A percentile compares a stretch with the other conserved stretches of the same genome.
Evolutionary conservation across 2,329 filamentous ascomycete species (phyloP).

Genomic region (Colletotrichum tabaci): DNA sequence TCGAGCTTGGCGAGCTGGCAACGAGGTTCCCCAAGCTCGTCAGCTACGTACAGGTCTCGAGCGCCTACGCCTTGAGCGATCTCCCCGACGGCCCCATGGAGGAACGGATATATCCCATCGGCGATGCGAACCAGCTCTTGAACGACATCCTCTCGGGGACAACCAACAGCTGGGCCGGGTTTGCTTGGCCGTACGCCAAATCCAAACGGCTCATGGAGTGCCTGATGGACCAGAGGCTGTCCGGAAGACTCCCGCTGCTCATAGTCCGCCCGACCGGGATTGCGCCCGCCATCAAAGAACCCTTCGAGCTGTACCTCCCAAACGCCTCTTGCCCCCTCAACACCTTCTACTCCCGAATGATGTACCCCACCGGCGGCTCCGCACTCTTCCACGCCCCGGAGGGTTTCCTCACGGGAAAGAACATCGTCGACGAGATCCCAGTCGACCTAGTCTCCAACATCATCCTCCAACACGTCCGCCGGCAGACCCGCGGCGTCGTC

Average conservation of each 20-base stretch:
- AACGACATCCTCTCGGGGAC: not conserved
- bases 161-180: not conserved
- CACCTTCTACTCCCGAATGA: not conserved
- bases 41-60: not conserved
- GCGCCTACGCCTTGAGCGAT: not conserved
- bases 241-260: not conserved
- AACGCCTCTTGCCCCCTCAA: not conserved
- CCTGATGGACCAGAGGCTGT: not conserved
- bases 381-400: constrained; percentile 1
- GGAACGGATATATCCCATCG: not conserved
- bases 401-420: not conserved
- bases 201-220: constrained; percentile 10
- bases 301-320: not conserved
- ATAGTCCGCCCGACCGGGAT: not conserved
- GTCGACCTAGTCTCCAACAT: constrained; percentile 1
- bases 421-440: not conserved
- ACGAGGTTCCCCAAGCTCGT: not conserved
- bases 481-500: not conserved
- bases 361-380: not conserved
- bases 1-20: not conserved
- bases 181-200: constrained; percentile 3
- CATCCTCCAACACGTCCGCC: not conserved
- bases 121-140: not conserved
- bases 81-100: constrained; percentile 1
- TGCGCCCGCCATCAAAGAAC: not conserved